Conservation (phyloP, 1,284 basidiomycete genomes). For the Apiotrichum mycotoxinovorans region DNA sequence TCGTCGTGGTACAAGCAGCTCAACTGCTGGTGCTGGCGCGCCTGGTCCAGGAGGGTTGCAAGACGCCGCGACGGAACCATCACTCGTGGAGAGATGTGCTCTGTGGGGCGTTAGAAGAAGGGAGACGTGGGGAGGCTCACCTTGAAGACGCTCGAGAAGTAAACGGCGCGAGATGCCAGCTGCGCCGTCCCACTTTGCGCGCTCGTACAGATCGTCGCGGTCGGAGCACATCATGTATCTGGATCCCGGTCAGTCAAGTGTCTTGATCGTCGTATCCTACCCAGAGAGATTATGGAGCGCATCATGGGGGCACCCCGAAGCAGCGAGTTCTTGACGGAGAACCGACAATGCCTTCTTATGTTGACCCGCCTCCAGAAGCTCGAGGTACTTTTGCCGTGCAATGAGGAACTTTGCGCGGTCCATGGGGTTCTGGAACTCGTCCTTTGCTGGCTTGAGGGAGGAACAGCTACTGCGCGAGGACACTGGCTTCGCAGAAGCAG, state of each 20-base stretch:
- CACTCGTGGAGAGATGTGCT: slow-evolving; percentile 77
- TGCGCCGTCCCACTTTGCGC: slow-evolving; percentile 86
- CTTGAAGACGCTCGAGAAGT: slow-evolving; percentile 75
- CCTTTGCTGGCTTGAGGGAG: slow-evolving; percentile 29
- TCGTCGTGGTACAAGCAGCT: slow-evolving; percentile 77
- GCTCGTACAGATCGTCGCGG: slow-evolving; percentile 72
- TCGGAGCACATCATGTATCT: slow-evolving; percentile 88
- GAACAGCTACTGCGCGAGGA: slow-evolving; percentile 32
- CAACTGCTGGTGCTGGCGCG: slow-evolving; percentile 71
- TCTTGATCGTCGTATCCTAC: slow-evolving; percentile 50
- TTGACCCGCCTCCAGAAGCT: slow-evolving; percentile 79
- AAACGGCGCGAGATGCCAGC: slow-evolving; percentile 69
- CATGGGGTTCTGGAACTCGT: slow-evolving; percentile 20
- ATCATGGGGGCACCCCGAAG: slow-evolving; percentile 69
- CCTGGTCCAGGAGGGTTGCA: slow-evolving; percentile 78
- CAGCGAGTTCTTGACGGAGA: slow-evolving; percentile 80
- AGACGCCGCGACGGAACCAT: slow-evolving; percentile 92
- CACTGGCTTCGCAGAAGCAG: slow-evolving; percentile 4
- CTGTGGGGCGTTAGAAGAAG: slow-evolving; percentile 50
- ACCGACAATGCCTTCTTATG: slow-evolving; percentile 79
- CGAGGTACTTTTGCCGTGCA: slow-evolving; percentile 92
- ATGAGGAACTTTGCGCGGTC: slow-evolving; percentile 83
- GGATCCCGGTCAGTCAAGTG: neutral
- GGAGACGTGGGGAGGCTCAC: slow-evolving; percentile 57
- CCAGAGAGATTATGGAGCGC: slow-evolving; percentile 79